Evolutionary conservation across 768 basidiomycete genomes (phyloP), one percentile per base, ranked within the genome.

Genomic region (Cystobasidiopsis lactophilus): DNA sequence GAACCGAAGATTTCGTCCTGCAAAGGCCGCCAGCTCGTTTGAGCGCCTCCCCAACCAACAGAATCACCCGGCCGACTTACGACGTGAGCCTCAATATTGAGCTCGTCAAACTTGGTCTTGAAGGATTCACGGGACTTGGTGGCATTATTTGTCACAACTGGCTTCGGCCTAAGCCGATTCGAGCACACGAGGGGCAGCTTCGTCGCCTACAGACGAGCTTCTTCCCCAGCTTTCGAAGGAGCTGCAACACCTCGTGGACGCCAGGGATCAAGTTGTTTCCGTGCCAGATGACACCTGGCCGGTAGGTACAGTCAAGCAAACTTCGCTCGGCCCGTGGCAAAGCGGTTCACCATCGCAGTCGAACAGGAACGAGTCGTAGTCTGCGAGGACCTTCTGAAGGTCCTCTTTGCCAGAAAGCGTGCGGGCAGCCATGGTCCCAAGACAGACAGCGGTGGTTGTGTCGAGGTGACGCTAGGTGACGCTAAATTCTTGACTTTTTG

Each of bases 1-100:
- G 91, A 96, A 49, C 89, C 85, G 60, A 85, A 95, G 51, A 96
- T 85, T 65, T 96, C 93, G 55, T 93, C 84, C 91, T 96, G 58
- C 5, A 2, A 2, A 13, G 21, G 21, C 7, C 21, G 3, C n/a
- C n/a, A n/a, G n/a, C n/a, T n/a, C n/a, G n/a, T n/a, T n/a, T n/a
- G n/a, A n/a, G n/a, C n/a, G 7, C n/a, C n/a, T n/a, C n/a, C n/a
- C n/a, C n/a, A n/a, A n/a, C n/a, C n/a, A n/a, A n/a, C 50, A 23
- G 16, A 24, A 5, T 23, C 16, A 51, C 21, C 14, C 11, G 37
- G 50, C 27, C 21, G n/a, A n/a, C n/a, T n/a, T 21, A 19, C 91
- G 62, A 82, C 79, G 63, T 78, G 72, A 31, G 78, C 85, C 64
- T 85, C 73, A 33, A 95, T 73, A 38, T 83, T 86, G 50, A 96